Evolutionary conservation across 1,284 basidiomycete species (phyloP).

Genomic region (Apiotrichum gamsii): DNA sequence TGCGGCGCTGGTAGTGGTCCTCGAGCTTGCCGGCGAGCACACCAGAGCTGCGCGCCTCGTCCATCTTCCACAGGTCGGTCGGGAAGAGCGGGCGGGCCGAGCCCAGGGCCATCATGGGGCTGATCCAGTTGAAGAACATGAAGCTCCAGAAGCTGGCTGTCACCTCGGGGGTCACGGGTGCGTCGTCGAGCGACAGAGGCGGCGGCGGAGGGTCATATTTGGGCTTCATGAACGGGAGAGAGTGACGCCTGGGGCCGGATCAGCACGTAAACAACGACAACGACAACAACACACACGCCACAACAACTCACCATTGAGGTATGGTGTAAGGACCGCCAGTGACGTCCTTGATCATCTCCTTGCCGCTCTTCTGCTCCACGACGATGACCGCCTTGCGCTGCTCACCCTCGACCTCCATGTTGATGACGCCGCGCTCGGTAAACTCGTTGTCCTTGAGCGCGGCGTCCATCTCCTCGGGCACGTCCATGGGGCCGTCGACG

Average conservation of each 20-base stretch:
- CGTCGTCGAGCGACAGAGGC: constrained; percentile 55
- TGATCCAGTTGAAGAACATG: constrained; percentile 67
- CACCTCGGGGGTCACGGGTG: constrained; percentile 53
- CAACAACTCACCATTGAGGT: constrained; percentile 42
- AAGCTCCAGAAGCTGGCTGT: constrained; percentile 53
- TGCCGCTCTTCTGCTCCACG: constrained; percentile 36
- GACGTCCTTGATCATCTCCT: constrained; percentile 34
- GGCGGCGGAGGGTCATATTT: constrained; percentile 50
- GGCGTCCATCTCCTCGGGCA: neutral
- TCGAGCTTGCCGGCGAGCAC: constrained; percentile 61
- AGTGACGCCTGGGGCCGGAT: constrained; percentile 45
- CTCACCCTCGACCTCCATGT: constrained; percentile 22
- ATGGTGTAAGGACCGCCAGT: constrained; percentile 36
- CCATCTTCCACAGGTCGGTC: constrained; percentile 76
- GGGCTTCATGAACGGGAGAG: constrained; percentile 43
- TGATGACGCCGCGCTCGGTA: constrained; percentile 15
- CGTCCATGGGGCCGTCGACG: constrained; percentile 2
- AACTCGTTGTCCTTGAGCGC: neutral
- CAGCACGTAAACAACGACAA: too few species aligned
- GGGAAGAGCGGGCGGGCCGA: constrained; percentile 68
- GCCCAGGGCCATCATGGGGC: constrained; percentile 57
- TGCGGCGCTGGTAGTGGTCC: constrained; percentile 60
- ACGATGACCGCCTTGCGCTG: constrained; percentile 40
- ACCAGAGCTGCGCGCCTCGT: constrained; percentile 53
- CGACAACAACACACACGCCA: too few species aligned